Evolutionary conservation across 2,329 filamentous ascomycete species (phyloP), one percentile per base, ranked within the genome.

Genomic region (Dothistroma septosporum): DNA sequence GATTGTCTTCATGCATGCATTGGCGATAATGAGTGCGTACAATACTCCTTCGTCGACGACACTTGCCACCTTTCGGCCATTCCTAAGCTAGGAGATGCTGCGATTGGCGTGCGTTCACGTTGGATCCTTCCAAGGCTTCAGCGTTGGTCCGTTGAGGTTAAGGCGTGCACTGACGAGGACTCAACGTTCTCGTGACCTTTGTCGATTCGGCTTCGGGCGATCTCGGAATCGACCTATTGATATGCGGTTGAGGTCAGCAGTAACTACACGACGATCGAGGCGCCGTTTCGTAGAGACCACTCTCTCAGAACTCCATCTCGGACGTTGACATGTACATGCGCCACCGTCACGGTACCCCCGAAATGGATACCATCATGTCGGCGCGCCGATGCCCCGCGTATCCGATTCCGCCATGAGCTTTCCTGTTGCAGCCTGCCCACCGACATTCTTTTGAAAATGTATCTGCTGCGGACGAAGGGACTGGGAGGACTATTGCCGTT

Each of bases 81-180:
- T 12, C 64, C 64, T 1, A 60, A 50, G 28, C 61, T 66, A 60
- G 64, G 64, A 37, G 49, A 53, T 4, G 59, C 55, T 31, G 58
- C 49, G 31, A 16, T 19, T 12, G 64, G 62, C 7, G 60, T 62
- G 9, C 54, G 59, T 8, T 59, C 58, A 19, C 54, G 62, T 24
- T 66, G 64, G 64, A 57, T 66, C 55, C 47, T 66, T 24, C 62
- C 64, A 6, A 57, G 62, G 32, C 59, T 58, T 12, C 49, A 64
- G 46, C 41, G 55, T 8, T 66, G 57, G 44, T 57, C 53, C 9
- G 57, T 59, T 35, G 37, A 58, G 14, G 59, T 60, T 41, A 48
- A 50, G 35, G 11, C 49, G 4, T 53, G 49, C 31, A 35, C 16
- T 1, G 49, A 32, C 10, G 9, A 49, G 47, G 47, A 49, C 5